A percentile compares a stretch with the other conserved stretches of the same genome.
phyloP scores from a whole-genome alignment of 768 basidiomycete species.

The Panellus pusillus region DNA sequence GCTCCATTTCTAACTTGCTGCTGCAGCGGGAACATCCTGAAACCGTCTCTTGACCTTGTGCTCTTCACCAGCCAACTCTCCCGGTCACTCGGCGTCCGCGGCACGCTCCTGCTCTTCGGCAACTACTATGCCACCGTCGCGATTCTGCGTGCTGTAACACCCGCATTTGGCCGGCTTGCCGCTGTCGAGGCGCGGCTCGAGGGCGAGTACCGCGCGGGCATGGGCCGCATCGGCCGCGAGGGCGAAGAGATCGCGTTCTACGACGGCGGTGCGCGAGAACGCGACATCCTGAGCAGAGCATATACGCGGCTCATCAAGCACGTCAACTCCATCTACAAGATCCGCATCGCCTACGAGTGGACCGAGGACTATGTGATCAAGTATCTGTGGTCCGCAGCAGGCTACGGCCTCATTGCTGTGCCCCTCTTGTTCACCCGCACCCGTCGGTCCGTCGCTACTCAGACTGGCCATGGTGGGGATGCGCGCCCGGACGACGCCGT shows the following conservation, averaged over 20 bases:
- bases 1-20: neutral
- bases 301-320: constrained; percentile 84
- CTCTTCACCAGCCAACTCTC: constrained; percentile 93
- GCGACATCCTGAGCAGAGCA: constrained; percentile 73
- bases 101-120: constrained; percentile 73
- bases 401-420: constrained; percentile 89
- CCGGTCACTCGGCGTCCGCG: constrained; percentile 81
- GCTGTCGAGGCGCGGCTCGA: constrained; percentile 85
- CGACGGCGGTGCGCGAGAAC: constrained; percentile 82
- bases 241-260: constrained; percentile 98
- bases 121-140: constrained; percentile 88
- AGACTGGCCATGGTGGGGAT: constrained; percentile 13
- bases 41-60: constrained; percentile 86
- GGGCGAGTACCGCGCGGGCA: constrained; percentile 88
- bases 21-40: constrained; percentile 84
- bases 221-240: constrained; percentile 83
- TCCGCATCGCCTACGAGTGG: constrained; percentile 91
- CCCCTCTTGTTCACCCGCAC: constrained; percentile 76
- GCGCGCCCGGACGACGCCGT: constrained; percentile 39
- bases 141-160: constrained; percentile 82
- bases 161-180: constrained; percentile 89
- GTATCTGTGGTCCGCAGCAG: constrained; percentile 92
- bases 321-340: constrained; percentile 92
- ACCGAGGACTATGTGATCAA: constrained; percentile 97
- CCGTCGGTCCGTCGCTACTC: constrained; percentile 34